Percentiles rank a stretch among this genome's conserved stretches.
phyloP scores from a whole-genome alignment of 768 basidiomycete genomes.

The Leccinum boreale region DNA sequence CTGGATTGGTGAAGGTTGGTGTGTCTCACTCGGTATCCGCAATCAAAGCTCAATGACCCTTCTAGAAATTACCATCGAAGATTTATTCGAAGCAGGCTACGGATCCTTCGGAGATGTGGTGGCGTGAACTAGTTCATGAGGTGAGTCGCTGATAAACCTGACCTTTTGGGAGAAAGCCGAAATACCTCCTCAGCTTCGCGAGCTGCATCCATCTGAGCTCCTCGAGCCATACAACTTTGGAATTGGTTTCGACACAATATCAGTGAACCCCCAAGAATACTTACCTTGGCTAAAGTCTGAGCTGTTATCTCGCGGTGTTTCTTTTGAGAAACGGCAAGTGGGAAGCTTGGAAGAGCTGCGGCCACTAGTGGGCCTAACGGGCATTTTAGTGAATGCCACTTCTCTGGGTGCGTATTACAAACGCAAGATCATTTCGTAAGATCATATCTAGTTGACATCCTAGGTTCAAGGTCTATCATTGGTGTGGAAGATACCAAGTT shows the following conservation, averaged over 20 bases:
- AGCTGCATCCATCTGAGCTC: constrained; percentile 32
- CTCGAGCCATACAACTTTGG: constrained; percentile 36
- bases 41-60: constrained; percentile 1
- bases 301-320: constrained; percentile 38
- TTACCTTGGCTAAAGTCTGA: constrained; percentile 45
- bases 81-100: constrained; percentile 27
- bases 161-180: not conserved
- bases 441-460: not conserved
- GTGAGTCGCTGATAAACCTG: constrained; percentile 25
- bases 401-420: constrained; percentile 43
- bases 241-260: constrained; percentile 43
- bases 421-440: not conserved
- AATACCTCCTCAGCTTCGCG: constrained; percentile 28
- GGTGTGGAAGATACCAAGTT: constrained; percentile 78
- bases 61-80: constrained; percentile 37
- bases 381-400: constrained; percentile 55
- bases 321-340: constrained; percentile 42
- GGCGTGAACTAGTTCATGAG: constrained; percentile 36
- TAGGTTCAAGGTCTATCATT: constrained; percentile 67
- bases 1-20: constrained; percentile 39
- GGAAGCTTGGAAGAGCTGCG: constrained; percentile 46
- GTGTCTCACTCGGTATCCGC: not conserved
- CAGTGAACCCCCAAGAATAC: constrained; percentile 50
- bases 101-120: constrained; percentile 34
- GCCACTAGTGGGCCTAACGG: constrained; percentile 32